A percentile compares a stretch with the other conserved stretches of the same genome.
Evolutionary conservation across 2,329 filamentous ascomycete species (phyloP).

Genomic region (Chaetomiaceae sp.): DNA sequence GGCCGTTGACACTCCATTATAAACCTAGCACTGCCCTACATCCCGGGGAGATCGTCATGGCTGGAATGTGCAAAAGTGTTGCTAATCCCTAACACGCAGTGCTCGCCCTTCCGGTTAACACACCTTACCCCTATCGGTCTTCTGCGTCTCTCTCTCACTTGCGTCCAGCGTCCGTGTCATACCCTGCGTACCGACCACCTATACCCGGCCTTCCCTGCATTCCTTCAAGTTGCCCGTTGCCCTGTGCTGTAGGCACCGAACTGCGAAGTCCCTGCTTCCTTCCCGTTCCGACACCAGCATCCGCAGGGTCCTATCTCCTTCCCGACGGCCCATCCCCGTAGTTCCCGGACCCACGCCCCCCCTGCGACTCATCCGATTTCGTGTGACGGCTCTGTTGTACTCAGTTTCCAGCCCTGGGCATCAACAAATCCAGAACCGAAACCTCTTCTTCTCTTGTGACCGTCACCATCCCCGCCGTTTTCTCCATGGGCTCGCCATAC

Average conservation of each 20-base stretch:
- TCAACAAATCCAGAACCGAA: neutral
- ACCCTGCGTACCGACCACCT: too few relatives aligned
- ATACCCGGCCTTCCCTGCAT: neutral
- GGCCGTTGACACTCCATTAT: neutral
- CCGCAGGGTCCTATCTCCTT: neutral
- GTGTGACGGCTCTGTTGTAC: neutral
- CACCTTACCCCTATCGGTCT: neutral
- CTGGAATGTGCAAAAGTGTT: neutral
- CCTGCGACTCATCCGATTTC: neutral
- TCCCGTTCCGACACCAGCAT: neutral
- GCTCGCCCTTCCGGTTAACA: neutral
- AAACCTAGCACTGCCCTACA: neutral
- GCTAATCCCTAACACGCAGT: neutral
- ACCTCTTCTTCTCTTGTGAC: neutral
- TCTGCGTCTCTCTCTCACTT: neutral
- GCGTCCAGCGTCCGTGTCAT: too few relatives aligned
- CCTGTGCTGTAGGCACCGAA: neutral
- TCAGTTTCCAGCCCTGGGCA: neutral
- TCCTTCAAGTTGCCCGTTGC: neutral
- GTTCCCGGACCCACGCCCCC: neutral
- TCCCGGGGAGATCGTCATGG: neutral
- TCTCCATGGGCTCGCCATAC: conserved; percentile 13
- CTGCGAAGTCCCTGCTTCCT: neutral
- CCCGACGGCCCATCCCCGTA: neutral
- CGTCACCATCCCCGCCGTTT: neutral